Evolutionary conservation across 345 rosid genomes (phyloP).

Genomic region (Rhodamnia rubescens): DNA sequence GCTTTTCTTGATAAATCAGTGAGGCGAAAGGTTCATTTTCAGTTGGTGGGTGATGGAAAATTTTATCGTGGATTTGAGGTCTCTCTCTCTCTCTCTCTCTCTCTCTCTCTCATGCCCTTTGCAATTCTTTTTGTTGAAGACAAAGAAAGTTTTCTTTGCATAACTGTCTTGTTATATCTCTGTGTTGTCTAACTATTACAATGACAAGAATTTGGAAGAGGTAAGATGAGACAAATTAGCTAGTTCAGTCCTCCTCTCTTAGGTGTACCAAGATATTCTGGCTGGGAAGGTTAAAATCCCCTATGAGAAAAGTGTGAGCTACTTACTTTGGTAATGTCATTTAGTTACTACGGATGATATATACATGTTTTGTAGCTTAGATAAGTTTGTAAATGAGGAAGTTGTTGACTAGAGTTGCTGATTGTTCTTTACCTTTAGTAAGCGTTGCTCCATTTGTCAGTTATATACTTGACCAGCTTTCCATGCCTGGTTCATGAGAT

Average conservation of each 20-base stretch:
- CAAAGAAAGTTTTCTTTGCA: background rate
- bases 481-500: background rate
- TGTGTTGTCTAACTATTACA: background rate
- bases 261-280: background rate
- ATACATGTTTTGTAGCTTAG: background rate
- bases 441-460: background rate
- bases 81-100: background rate
- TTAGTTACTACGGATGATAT: background rate
- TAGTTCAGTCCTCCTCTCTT: background rate
- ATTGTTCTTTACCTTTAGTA: background rate
- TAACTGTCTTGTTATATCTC: background rate
- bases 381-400: background rate
- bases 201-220: background rate
- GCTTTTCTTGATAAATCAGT: slow-evolving; percentile 67
- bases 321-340: background rate
- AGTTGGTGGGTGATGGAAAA: slow-evolving; percentile 69
- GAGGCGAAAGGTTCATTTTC: slow-evolving; percentile 50
- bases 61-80: slow-evolving; percentile 84
- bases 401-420: background rate
- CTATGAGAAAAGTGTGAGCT: background rate
- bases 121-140: background rate
- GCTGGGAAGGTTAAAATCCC: background rate
- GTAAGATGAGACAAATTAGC: background rate
- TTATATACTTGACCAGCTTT: background rate
- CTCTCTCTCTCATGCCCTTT: background rate